phyloP scores from a whole-genome alignment of 495 filamentous ascomycete genomes.

The Physcia stellaris region DNA sequence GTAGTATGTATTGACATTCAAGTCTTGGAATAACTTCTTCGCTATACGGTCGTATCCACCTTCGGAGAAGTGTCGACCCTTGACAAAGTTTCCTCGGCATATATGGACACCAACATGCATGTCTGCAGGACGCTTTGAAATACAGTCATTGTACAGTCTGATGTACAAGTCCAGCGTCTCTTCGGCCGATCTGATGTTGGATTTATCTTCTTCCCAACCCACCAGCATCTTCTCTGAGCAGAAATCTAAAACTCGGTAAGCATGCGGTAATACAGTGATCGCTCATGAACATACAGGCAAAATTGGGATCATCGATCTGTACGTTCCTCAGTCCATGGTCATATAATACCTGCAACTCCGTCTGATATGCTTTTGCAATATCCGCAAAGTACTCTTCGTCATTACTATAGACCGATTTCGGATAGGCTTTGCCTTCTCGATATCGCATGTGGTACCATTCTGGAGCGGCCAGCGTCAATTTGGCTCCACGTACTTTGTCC shows the following conservation, averaged over 20 bases:
- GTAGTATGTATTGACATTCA: conserved; percentile 68
- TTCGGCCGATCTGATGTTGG: conserved; percentile 44
- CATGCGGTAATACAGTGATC: not conserved
- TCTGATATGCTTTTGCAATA: conserved; percentile 59
- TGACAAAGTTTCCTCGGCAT: conserved; percentile 71
- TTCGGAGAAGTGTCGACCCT: conserved; percentile 64
- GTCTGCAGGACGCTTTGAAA: conserved; percentile 48
- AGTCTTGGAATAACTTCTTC: conserved; percentile 59
- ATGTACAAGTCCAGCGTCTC: conserved; percentile 63
- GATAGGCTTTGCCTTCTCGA: conserved; percentile 54
- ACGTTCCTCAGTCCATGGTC: conserved; percentile 55
- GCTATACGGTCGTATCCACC: conserved; percentile 73
- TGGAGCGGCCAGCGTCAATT: conserved; percentile 60
- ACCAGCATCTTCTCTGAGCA: too few species aligned
- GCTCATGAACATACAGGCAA: conserved; percentile 45
- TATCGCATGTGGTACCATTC: conserved; percentile 67
- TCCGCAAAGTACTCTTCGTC: conserved; percentile 63
- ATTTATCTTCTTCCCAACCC: too few species aligned
- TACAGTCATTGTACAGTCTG: conserved; percentile 59
- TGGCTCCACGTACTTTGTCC: conserved; percentile 48
- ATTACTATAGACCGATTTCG: conserved; percentile 45
- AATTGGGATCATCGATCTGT: conserved; percentile 63
- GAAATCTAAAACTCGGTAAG: too few species aligned
- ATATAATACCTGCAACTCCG: conserved; percentile 52
- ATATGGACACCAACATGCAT: conserved; percentile 67